Percentiles rank a stretch among this genome's conserved stretches.
phyloP scores from a whole-genome alignment of 345 rosid species.

The Citrus sp. region DNA sequence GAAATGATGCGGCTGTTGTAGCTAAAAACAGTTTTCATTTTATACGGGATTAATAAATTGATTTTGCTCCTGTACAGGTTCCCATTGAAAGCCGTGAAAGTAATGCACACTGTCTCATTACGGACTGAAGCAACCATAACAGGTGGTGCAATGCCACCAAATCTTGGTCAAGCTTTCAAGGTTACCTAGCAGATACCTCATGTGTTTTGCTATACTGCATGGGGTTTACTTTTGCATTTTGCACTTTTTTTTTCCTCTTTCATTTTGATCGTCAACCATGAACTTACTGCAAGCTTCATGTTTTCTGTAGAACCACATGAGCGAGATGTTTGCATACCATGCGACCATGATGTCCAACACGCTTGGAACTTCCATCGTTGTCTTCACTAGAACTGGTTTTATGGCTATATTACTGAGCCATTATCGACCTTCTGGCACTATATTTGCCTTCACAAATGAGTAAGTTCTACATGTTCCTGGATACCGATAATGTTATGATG shows the following conservation, averaged over 20 bases:
- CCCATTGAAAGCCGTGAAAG: slow-evolving; percentile 94
- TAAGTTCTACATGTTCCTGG: slow-evolving; percentile 31
- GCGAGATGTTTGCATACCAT: slow-evolving; percentile 99
- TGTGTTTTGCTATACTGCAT: not conserved
- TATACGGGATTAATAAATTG: not conserved
- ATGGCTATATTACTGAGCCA: slow-evolving; percentile 94
- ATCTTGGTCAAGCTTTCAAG: slow-evolving; percentile 90
- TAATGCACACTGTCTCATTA: slow-evolving; percentile 94
- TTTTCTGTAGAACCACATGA: slow-evolving; percentile 78
- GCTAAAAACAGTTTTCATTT: not conserved
- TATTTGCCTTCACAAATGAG: slow-evolving; percentile 92
- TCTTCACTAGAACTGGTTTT: slow-evolving; percentile 95
- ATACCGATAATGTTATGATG: not conserved
- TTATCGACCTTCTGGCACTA: slow-evolving; percentile 94
- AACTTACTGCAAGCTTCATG: slow-evolving; percentile 14
- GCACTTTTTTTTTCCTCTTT: not conserved
- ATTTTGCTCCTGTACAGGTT: slow-evolving; percentile 44
- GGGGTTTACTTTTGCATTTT: not conserved
- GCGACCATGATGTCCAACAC: slow-evolving; percentile 99
- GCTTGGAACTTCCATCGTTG: slow-evolving; percentile 91
- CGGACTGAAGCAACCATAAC: slow-evolving; percentile 90
- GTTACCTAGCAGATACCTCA: slow-evolving; percentile 21
- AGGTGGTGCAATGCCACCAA: slow-evolving; percentile 74
- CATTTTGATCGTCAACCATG: slow-evolving; percentile 6
- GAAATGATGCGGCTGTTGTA: not conserved